A percentile compares a stretch with the other conserved stretches of the same genome.
phyloP scores from a whole-genome alignment of 2,329 filamentous ascomycete species.

The Ceratocystis huliohia region DNA sequence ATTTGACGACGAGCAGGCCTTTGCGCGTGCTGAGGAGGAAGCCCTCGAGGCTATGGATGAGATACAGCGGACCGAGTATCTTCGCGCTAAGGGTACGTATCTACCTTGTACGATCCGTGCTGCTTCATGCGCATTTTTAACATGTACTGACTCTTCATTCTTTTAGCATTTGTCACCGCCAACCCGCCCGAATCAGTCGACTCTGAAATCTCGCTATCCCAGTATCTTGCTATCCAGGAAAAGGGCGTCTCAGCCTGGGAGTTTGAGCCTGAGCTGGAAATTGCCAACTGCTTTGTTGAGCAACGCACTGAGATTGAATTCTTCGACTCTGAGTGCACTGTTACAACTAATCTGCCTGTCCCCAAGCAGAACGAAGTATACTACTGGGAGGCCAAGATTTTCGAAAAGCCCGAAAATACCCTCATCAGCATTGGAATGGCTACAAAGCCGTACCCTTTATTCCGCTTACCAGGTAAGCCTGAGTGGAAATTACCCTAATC shows the following conservation, averaged over 20 bases:
- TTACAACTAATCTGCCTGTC: constrained; percentile 90
- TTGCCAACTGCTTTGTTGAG: constrained; percentile 97
- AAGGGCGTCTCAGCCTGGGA: constrained; percentile 99
- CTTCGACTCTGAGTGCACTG: constrained; percentile 94
- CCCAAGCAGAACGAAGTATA: constrained; percentile 99
- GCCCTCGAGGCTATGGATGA: constrained; percentile 95
- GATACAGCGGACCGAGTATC: constrained; percentile 74
- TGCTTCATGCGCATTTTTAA: neutral
- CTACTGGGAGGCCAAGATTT: constrained; percentile 98
- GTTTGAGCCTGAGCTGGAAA: constrained; percentile 97
- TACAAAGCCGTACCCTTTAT: constrained; percentile 93
- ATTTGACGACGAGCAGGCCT: constrained; percentile 95
- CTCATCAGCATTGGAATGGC: constrained; percentile 84
- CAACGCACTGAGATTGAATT: constrained; percentile 95
- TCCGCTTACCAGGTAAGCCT: constrained; percentile 72
- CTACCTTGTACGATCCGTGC: neutral
- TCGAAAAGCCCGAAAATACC: constrained; percentile 86
- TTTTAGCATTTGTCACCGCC: constrained; percentile 73
- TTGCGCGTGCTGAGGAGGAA: constrained; percentile 84
- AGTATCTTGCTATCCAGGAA: constrained; percentile 96
- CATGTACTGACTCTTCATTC: neutral
- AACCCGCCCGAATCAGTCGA: constrained; percentile 92
- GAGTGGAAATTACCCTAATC: neutral
- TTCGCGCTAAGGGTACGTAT: constrained; percentile 75
- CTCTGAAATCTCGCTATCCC: constrained; percentile 93